Evolutionary conservation across 2,329 filamentous ascomycete genomes (phyloP).

Genomic region (Didymella pinodella): DNA sequence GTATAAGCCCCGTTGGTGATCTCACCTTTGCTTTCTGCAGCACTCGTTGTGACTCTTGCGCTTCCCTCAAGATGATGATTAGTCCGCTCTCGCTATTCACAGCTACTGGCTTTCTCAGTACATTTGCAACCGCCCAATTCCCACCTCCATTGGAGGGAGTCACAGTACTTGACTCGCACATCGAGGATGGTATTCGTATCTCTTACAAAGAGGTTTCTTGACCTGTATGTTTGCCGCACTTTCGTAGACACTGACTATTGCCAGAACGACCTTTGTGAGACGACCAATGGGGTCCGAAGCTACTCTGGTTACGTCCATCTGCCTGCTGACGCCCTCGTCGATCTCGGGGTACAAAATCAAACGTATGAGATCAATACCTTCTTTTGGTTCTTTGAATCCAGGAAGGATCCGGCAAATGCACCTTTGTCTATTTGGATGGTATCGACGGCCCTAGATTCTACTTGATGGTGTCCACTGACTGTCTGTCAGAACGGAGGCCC

Average conservation of each 20-base stretch:
- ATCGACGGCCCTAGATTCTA: background rate
- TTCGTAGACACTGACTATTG: background rate
- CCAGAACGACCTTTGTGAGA: conserved; percentile 62
- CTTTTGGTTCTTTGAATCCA: conserved; percentile 35
- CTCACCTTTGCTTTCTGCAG: no score
- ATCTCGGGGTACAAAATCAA: conserved; percentile 50
- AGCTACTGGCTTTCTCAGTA: conserved; percentile 26
- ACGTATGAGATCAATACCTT: conserved; percentile 52
- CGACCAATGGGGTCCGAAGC: conserved; percentile 62
- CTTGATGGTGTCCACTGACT: background rate
- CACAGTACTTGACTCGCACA: conserved; percentile 50
- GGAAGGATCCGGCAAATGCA: conserved; percentile 26
- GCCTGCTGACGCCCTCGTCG: conserved; percentile 55
- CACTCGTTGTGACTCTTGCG: background rate
- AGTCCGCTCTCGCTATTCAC: conserved; percentile 21
- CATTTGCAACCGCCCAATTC: conserved; percentile 44
- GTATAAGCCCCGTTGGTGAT: conserved; percentile 7
- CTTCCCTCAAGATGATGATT: conserved; percentile 18
- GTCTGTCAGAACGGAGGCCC: conserved; percentile 24
- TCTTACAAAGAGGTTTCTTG: conserved; percentile 53
- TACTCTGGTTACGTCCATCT: conserved; percentile 69
- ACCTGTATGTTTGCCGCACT: background rate
- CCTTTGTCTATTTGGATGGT: conserved; percentile 27
- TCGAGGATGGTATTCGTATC: conserved; percentile 53
- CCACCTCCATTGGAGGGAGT: conserved; percentile 52